Evolutionary conservation across 768 basidiomycete genomes (phyloP).

Genomic region (Coprinellus micaceus): DNA sequence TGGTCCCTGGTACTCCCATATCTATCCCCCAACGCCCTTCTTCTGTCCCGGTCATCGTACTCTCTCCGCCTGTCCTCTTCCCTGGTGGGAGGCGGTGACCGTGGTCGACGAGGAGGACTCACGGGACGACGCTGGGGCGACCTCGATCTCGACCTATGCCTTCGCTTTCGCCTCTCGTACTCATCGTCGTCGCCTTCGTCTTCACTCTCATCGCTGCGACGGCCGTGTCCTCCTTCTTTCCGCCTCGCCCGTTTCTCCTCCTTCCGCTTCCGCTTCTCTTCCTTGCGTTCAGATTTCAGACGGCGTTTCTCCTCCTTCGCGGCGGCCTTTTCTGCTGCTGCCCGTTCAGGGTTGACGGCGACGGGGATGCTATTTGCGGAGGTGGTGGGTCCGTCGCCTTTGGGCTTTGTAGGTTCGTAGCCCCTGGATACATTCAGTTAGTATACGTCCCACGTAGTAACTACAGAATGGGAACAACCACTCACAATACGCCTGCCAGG

Average conservation of each 20-base stretch:
- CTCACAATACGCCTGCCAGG: constrained; percentile 69
- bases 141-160: constrained; percentile 5
- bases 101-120: constrained; percentile 5
- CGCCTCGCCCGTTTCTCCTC: constrained; percentile 58
- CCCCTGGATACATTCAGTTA: constrained; percentile 45
- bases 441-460: neutral
- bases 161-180: neutral
- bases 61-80: no score
- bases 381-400: constrained; percentile 23
- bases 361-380: constrained; percentile 14
- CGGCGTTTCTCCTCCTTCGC: constrained; percentile 10
- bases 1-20: constrained; percentile 40
- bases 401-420: constrained; percentile 54
- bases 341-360: neutral
- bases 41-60: constrained; percentile 11
- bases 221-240: constrained; percentile 29
- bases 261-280: constrained; percentile 50
- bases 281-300: constrained; percentile 28
- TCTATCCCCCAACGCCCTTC: constrained; percentile 25
- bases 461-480: neutral
- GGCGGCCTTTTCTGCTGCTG: constrained; percentile 18
- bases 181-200: constrained; percentile 17
- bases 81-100: constrained; percentile 5
- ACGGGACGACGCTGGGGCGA: constrained; percentile 27
- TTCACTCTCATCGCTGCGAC: constrained; percentile 11